These are phyloP conservation scores for Candida nonsorbophila DNA, from an alignment of 805 yeast species.

Conservation along the genomic window DNA sequence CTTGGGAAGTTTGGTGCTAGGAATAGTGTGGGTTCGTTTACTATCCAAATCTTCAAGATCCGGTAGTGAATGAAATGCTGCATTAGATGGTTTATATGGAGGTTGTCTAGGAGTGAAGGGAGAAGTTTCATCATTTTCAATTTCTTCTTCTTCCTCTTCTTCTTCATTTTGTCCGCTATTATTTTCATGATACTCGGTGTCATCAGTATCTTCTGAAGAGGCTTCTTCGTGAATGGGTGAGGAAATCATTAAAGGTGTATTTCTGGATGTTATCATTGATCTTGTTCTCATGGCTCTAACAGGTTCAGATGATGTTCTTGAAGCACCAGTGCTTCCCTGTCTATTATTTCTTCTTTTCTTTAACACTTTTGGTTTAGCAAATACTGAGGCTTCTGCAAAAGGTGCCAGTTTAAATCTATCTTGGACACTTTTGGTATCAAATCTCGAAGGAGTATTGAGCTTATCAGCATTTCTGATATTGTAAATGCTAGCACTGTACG, in stretches of 20 bases:
- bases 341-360: slow-evolving; percentile 10
- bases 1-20: slow-evolving; percentile 29
- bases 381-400: slow-evolving; percentile 34
- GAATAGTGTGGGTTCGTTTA: slow-evolving; percentile 38
- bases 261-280: slow-evolving; percentile 30
- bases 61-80: slow-evolving; percentile 33
- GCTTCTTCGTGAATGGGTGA: slow-evolving; percentile 40
- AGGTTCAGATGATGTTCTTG: slow-evolving; percentile 15
- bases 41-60: slow-evolving; percentile 41
- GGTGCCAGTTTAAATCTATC: slow-evolving; percentile 44
- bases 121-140: slow-evolving; percentile 21
- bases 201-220: slow-evolving; percentile 32
- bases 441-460: slow-evolving; percentile 29
- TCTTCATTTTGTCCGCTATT: slow-evolving; percentile 18
- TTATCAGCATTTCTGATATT: slow-evolving; percentile 39
- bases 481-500: slow-evolving; percentile 33
- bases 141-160: slow-evolving; percentile 17
- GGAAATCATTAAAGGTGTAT: slow-evolving; percentile 25
- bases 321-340: background rate
- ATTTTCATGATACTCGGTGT: slow-evolving; percentile 30
- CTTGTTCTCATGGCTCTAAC: slow-evolving; percentile 38
- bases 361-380: slow-evolving; percentile 28
- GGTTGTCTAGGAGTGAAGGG: slow-evolving; percentile 40
- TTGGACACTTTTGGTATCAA: slow-evolving; percentile 36
- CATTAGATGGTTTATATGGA: slow-evolving; percentile 20